Percentiles rank a stretch among this genome's conserved stretches.
Evolutionary conservation across 148 eudicot species (phyloP).

Genomic region (Camellia sinensis): DNA sequence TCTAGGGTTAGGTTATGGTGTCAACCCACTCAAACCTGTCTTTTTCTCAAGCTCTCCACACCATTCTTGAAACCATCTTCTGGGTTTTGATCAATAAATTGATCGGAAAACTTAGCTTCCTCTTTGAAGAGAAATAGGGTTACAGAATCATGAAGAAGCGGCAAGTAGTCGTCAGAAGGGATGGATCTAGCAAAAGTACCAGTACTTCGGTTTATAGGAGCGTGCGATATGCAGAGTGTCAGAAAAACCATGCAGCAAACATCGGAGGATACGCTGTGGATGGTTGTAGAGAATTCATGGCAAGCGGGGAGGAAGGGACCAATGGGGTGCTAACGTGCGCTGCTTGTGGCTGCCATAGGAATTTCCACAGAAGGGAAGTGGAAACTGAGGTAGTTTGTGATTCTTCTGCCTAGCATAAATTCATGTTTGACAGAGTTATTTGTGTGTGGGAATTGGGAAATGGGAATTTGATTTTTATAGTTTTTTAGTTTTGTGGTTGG

Average conservation of each 20-base stretch:
- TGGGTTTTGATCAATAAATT: not conserved
- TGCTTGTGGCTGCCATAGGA: conserved; percentile 81
- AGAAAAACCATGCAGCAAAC: conserved; percentile 76
- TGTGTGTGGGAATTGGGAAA: too few species aligned
- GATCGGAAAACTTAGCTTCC: not conserved
- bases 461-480: not conserved
- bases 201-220: conserved; percentile 15
- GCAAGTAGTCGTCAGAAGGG: conserved; percentile 50
- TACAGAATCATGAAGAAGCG: conserved; percentile 46
- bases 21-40: conserved; percentile 3
- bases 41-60: conserved; percentile 1
- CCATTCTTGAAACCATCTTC: not conserved
- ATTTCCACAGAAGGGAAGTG: conserved; percentile 60
- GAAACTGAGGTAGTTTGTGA: conserved; percentile 52
- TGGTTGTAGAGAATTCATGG: conserved; percentile 83
- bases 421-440: not conserved
- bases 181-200: conserved; percentile 25
- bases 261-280: conserved; percentile 84
- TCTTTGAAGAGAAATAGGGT: not conserved
- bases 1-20: conserved; percentile 4
- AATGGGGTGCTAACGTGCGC: conserved; percentile 53
- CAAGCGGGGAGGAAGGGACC: conserved; percentile 56
- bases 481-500: not conserved
- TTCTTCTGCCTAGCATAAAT: conserved; percentile 28
- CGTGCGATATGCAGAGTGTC: conserved; percentile 62